These are phyloP conservation scores for Tremella mesenterica DNA, from an alignment of 768 basidiomycete genomes.

Conservation along the genomic window DNA sequence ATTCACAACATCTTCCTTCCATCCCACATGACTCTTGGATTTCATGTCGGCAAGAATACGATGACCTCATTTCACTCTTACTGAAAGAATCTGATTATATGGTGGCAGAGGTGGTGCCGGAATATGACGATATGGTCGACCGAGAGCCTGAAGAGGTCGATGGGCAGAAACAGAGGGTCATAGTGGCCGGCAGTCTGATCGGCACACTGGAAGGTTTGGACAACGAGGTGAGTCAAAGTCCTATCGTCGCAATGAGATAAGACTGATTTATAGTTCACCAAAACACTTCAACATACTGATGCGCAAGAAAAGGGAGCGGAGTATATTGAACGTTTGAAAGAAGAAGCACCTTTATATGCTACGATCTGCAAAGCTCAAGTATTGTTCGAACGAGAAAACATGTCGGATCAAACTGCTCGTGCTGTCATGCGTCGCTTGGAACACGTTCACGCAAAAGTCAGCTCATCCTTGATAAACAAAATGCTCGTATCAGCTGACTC, in stretches of 20 bases:
- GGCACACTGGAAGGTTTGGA: constrained; percentile 92
- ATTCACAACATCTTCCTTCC: constrained; percentile 64
- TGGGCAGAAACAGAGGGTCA: constrained; percentile 54
- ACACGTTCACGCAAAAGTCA: constrained; percentile 95
- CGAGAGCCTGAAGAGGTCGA: constrained; percentile 58
- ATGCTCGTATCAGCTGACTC: constrained; percentile 12
- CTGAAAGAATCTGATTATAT: constrained; percentile 64
- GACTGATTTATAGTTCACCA: constrained; percentile 56
- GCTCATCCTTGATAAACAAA: constrained; percentile 6
- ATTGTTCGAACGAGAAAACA: constrained; percentile 73
- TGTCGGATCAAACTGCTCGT: constrained; percentile 69
- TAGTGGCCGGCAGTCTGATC: constrained; percentile 89
- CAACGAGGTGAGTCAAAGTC: constrained; percentile 56
- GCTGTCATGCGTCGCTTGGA: constrained; percentile 92
- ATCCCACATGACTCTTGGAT: constrained; percentile 93
- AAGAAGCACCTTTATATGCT: constrained; percentile 87
- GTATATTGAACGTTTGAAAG: constrained; percentile 91
- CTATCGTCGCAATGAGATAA: background rate
- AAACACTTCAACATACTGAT: constrained; percentile 93
- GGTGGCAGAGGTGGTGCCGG: constrained; percentile 69
- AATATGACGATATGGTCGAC: constrained; percentile 85
- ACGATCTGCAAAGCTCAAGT: constrained; percentile 88
- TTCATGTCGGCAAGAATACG: constrained; percentile 75
- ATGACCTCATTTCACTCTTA: constrained; percentile 74
- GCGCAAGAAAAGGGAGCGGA: constrained; percentile 83